Base-by-base conservation (phyloP, 2,329 filamentous ascomycete species). In the Neocatenulostroma microsporum region DNA sequence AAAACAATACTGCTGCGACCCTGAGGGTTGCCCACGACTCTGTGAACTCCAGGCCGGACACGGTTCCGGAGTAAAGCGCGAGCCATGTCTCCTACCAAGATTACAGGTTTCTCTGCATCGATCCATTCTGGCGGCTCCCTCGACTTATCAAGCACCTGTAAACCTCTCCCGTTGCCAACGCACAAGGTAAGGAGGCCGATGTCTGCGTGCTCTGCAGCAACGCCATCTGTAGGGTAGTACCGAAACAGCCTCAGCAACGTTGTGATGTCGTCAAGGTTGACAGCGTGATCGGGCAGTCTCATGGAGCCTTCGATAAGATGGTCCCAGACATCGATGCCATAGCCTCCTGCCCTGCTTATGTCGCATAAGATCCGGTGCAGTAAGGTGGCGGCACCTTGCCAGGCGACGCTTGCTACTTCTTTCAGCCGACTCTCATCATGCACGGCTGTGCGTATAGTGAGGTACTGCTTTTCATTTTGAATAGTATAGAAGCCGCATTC, bases 131-230 rank as follows among this genome's bases (percentile, higher is more conserved):
- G 32, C 1, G 33, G 25, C 7, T 38, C 18, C 3, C 37, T 29
- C 9, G 37, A 20, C 11, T 35, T 37, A 30, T 50, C 46, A 13
- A 50, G 32, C 12, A 51, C 46, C 27, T 55, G 50, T 21, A 56
- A 36, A 8, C 53, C 53, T 17, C 41, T 30, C 11, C 43, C 37
- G 25, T 43, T 34, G n/a, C 51, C 53, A 21, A 56, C 35, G 34
- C 53, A 55, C 12, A 56, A 35, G 5, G 53, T 56, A 27, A 56
- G 38, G 4, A 56, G 45, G 2, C 53, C 53, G 10, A 51, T 45
- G 28, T 56, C 53, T 14, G 47, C 50, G 26, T 56, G 53, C 24
- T 37, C 24, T 17, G 39, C 49, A 2, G 52, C 53, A 12, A 44
- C 24, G 10, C 52, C 53, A 4, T 36, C 35, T 2, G 34, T 35